Conservation (phyloP, 352 stramenopile species). For the Phytophthora macrochlamydospora region DNA sequence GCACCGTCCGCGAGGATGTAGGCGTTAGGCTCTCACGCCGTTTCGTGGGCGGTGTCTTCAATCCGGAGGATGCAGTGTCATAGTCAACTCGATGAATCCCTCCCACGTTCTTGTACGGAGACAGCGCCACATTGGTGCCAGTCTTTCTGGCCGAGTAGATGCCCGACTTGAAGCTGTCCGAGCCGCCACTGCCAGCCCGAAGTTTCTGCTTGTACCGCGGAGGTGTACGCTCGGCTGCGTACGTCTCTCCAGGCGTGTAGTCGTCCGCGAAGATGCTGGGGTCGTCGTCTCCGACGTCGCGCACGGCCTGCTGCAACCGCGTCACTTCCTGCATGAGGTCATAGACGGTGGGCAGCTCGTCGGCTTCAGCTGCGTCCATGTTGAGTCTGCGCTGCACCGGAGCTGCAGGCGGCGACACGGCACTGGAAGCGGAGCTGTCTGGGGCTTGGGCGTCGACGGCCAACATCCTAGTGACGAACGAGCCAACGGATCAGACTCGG, state of each 20-base stretch:
- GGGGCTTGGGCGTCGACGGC: not conserved
- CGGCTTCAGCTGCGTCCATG: conserved; percentile 30
- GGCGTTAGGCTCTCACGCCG: conserved; percentile 22
- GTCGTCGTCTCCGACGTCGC: conserved; percentile 43
- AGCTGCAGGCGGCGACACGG: conserved; percentile 13
- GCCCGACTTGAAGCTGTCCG: conserved; percentile 31
- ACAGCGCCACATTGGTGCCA: conserved; percentile 29
- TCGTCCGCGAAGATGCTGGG: conserved; percentile 38
- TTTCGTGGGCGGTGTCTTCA: conserved; percentile 44
- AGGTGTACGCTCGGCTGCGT: conserved; percentile 23
- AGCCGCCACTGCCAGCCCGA: conserved; percentile 17
- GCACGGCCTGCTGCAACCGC: conserved; percentile 49
- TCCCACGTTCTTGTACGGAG: conserved; percentile 35
- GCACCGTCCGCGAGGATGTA: conserved; percentile 26
- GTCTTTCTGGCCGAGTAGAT: conserved; percentile 36
- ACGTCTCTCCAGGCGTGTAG: conserved; percentile 23
- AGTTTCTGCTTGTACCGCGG: conserved; percentile 30
- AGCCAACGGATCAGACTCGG: not conserved
- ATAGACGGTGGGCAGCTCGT: conserved; percentile 50
- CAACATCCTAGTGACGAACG: not conserved
- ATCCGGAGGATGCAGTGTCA: conserved; percentile 11
- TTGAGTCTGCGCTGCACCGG: conserved; percentile 32
- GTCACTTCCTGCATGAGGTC: conserved; percentile 63
- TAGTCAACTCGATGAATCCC: conserved; percentile 21
- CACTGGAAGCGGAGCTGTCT: not conserved